Percentiles rank a stretch among this genome's conserved stretches.
Evolutionary conservation across 106 monocot genomes (phyloP).

Genomic region (Acanthochlamys bracteata): DNA sequence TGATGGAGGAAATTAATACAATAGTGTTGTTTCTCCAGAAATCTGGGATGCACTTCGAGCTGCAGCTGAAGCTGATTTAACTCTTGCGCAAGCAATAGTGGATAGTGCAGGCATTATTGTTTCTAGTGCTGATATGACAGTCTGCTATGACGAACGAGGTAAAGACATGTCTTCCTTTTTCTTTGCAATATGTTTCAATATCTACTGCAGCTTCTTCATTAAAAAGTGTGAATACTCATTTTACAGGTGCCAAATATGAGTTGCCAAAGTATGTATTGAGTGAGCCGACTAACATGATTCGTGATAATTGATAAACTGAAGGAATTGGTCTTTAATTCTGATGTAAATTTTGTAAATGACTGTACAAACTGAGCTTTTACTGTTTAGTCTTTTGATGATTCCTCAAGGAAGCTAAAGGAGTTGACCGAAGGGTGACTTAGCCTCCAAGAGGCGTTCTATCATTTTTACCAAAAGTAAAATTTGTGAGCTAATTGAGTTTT

Average conservation of each 20-base stretch:
- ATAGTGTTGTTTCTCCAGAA: slow-evolving; percentile 22
- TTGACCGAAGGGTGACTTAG: no score
- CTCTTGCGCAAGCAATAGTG: slow-evolving; percentile 46
- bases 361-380: background rate
- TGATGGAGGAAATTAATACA: background rate
- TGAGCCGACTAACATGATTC: slow-evolving; percentile 61
- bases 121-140: slow-evolving; percentile 45
- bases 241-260: slow-evolving; percentile 81
- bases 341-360: slow-evolving; percentile 45
- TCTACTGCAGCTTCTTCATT: background rate
- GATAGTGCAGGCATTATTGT: slow-evolving; percentile 54
- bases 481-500: no score
- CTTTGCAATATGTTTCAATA: background rate
- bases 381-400: no score
- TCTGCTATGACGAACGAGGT: slow-evolving; percentile 69
- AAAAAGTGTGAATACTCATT: background rate
- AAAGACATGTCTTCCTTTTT: background rate
- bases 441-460: no score
- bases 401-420: no score
- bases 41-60: slow-evolving; percentile 68
- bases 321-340: background rate
- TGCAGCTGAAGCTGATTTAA: slow-evolving; percentile 50
- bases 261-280: slow-evolving; percentile 62
- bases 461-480: no score
- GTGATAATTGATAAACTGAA: slow-evolving; percentile 20